Evolutionary conservation across 2,329 filamentous ascomycete genomes (phyloP).

Genomic region (Rugonectria rugulosa): DNA sequence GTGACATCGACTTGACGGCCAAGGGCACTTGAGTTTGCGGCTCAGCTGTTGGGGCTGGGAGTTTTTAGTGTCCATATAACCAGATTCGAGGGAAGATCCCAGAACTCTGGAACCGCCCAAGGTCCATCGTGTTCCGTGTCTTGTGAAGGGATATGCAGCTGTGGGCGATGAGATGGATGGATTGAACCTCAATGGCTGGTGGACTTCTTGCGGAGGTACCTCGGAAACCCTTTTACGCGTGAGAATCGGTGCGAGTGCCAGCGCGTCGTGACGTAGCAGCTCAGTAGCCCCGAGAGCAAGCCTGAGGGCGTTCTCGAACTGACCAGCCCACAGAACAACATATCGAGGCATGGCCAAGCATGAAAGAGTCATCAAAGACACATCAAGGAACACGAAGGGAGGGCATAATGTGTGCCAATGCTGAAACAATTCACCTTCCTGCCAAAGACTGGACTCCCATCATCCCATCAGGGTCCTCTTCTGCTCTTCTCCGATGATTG

Average conservation of each 20-base stretch:
- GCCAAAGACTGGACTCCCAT: not conserved
- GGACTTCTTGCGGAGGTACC: conserved; percentile 26
- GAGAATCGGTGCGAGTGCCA: not conserved
- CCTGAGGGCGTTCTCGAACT: conserved; percentile 7
- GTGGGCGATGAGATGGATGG: conserved; percentile 9
- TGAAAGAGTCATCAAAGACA: no score
- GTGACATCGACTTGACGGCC: conserved; percentile 1
- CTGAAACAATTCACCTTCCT: no score
- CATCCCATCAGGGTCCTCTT: no score
- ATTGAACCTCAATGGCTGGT: conserved; percentile 26
- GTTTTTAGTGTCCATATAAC: conserved; percentile 8
- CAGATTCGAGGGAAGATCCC: not conserved
- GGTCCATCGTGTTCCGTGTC: no score
- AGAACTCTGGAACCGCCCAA: conserved; percentile 24
- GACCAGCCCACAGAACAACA: not conserved
- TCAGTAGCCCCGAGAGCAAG: conserved; percentile 29
- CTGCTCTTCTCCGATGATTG: no score
- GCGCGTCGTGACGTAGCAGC: conserved; percentile 22
- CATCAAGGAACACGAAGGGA: not conserved
- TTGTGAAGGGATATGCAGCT: conserved; percentile 1
- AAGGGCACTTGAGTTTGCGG: conserved; percentile 33
- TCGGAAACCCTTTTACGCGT: conserved; percentile 9
- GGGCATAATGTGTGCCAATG: conserved; percentile 4
- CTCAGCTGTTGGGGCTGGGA: conserved; percentile 28
- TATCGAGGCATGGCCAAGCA: conserved; percentile 6